Base-by-base conservation (phyloP, 176 grass and related monocot species). In the Pharus latifolius region DNA sequence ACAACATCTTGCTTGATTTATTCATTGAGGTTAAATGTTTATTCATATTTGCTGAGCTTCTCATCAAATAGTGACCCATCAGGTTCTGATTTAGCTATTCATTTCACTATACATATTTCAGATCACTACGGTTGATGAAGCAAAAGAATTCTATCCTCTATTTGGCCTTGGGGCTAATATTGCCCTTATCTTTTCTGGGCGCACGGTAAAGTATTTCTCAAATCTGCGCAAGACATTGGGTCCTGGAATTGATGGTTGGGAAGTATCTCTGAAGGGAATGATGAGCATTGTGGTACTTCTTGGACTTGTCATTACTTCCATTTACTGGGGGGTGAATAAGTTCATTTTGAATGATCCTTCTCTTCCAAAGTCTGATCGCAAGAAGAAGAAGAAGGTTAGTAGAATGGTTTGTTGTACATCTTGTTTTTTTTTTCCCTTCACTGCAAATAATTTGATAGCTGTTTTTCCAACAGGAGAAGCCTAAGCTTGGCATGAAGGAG, bases 151-250 rank as follows among this genome's bases (percentile, higher is more conserved):
- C 61, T 96, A 96, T 61, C 88, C 91, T 20, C 67, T 91, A 32
- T 96, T 96, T 83, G 91, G 91, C 6, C 88, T 96, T 71, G 91
- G 91, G 16, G 91, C 88, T 35, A 96, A 96, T 75, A 53, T 96
- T 23, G 87, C 91, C 17, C 87, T 96, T 25, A 88, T 91, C 78
- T 91, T 91, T 43, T 87, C 88, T 18, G 84, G 88, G 17, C 88
- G 84, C 10, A 96, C 88, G 2, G 92, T 96, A 28, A 96, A 91
- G 35, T 91, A 85, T 65, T 96, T 96, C 84, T 96, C 92, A 74
- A 96, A 96, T 74, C 46, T 96, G 60, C 65, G 92, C 10, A 85
- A 88, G 61, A 88, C 83, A 68, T 83, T 96, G 78, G 92, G 88
- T 67, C 88, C 92, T 51, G 88, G 88, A 35, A 47, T 96, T 70